A percentile compares a stretch with the other conserved stretches of the same genome.
These are phyloP conservation scores for Basidioascus undulatus DNA, from an alignment of 768 basidiomycete genomes.

Conservation along the genomic window DNA sequence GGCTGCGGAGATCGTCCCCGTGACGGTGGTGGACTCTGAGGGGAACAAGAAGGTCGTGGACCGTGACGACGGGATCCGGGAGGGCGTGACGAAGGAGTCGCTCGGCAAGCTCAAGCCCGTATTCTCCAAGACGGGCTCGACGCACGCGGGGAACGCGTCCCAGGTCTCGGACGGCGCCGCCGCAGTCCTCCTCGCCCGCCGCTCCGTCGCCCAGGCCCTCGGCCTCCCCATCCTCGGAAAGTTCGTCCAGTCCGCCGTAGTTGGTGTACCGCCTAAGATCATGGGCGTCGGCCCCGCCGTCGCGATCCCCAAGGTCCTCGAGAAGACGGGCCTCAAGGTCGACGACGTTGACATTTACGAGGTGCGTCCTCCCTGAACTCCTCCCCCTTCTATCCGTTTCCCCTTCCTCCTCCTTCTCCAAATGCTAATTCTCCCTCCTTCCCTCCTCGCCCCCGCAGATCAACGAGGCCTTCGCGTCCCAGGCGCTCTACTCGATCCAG, in stretches of 20 bases:
- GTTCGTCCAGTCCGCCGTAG: constrained; percentile 40
- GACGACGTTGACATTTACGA: constrained; percentile 17
- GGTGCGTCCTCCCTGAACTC: constrained; percentile 5
- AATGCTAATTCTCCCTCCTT: constrained; percentile 8
- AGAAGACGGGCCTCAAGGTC: constrained; percentile 9
- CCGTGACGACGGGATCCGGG: constrained; percentile 21
- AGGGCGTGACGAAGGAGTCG: constrained; percentile 52
- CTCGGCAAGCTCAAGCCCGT: constrained; percentile 60
- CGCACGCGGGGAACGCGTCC: constrained; percentile 20
- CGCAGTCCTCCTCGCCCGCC: constrained; percentile 58
- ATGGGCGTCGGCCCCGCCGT: constrained; percentile 57
- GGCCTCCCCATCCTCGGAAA: constrained; percentile 73
- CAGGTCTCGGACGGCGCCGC: constrained; percentile 74
- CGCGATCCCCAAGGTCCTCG: constrained; percentile 41
- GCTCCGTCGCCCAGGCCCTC: constrained; percentile 54
- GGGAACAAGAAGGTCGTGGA: constrained; percentile 18
- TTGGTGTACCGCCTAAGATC: constrained; percentile 33
- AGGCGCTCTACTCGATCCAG: constrained; percentile 44
- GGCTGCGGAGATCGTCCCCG: constrained; percentile 66
- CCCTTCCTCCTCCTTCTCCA: not conserved
- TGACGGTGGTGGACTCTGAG: constrained; percentile 27
- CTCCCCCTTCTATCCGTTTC: not conserved
- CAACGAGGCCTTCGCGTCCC: constrained; percentile 64
- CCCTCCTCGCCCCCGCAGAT: no score
- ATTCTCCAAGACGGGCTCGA: constrained; percentile 30